A percentile compares a stretch with the other conserved stretches of the same genome.
phyloP scores from a whole-genome alignment of 176 grass and related monocot genomes.

The Calamus simplicifolius region DNA sequence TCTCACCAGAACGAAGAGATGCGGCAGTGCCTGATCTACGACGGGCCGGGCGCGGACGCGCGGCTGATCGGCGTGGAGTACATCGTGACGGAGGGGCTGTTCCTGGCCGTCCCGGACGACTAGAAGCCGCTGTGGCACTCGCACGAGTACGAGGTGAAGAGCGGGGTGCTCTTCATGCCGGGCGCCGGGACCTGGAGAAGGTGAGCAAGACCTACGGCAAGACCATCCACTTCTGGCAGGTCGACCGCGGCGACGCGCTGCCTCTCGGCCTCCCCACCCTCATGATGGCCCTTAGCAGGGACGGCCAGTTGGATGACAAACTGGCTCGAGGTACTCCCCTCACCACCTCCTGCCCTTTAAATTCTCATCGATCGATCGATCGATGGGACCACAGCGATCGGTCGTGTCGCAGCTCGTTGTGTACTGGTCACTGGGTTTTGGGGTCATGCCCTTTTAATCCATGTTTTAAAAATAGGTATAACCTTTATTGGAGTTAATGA shows the following conservation, averaged over 20 bases:
- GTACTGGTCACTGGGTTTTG: too few relatives aligned
- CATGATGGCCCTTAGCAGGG: slow-evolving; percentile 76
- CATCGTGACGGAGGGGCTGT: slow-evolving; percentile 39
- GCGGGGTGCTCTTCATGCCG: slow-evolving; percentile 63
- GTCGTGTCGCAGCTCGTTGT: too few relatives aligned
- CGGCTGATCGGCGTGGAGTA: slow-evolving; percentile 83
- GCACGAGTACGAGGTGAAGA: slow-evolving; percentile 84
- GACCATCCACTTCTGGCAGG: slow-evolving; percentile 88
- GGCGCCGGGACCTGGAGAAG: slow-evolving; percentile 45
- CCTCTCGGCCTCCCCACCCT: slow-evolving; percentile 56
- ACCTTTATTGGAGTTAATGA: too few relatives aligned
- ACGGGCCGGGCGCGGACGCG: slow-evolving; percentile 37
- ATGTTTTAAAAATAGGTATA: too few relatives aligned
- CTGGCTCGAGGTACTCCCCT: slow-evolving; percentile 31
- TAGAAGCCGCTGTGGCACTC: slow-evolving; percentile 92
- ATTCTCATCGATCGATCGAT: too few relatives aligned
- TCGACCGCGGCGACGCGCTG: slow-evolving; percentile 70
- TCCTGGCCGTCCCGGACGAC: slow-evolving; percentile 65
- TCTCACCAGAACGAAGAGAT: slow-evolving; percentile 70
- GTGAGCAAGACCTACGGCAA: slow-evolving; percentile 70
- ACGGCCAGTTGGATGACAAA: slow-evolving; percentile 50
- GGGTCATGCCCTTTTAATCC: too few relatives aligned
- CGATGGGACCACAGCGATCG: too few relatives aligned
- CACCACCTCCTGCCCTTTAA: too few relatives aligned
- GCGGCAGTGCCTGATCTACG: slow-evolving; percentile 80